Evolutionary conservation across 139 green algal species (phyloP).

Genomic region (Coccomyxa sp.): DNA sequence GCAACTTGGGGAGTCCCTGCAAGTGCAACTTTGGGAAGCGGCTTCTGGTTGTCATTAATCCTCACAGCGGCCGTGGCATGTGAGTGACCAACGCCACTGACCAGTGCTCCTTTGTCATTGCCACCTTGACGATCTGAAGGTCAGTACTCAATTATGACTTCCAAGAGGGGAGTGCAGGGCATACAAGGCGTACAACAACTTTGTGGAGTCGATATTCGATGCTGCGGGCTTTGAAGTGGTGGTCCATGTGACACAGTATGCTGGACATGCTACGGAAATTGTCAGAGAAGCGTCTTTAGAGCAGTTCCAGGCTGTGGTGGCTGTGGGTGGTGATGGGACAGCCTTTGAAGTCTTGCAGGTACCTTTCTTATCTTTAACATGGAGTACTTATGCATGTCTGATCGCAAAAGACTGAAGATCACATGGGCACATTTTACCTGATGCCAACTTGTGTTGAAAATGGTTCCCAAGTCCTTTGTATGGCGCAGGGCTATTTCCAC

Average conservation of each 20-base stretch:
- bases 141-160: too few species aligned
- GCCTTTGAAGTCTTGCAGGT: conserved; percentile 70
- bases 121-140: too few species aligned
- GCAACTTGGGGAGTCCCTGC: conserved; percentile 12
- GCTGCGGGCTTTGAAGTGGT: conserved; percentile 45
- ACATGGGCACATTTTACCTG: not conserved
- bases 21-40: conserved; percentile 10
- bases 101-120: too few species aligned
- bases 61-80: conserved; percentile 49
- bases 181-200: too few species aligned
- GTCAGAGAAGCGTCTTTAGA: conserved; percentile 22
- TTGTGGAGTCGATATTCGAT: conserved; percentile 50
- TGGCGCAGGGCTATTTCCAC: not conserved
- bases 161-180: not conserved
- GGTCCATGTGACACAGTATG: conserved; percentile 27
- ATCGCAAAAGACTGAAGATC: not conserved
- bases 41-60: conserved; percentile 62
- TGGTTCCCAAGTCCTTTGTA: not conserved
- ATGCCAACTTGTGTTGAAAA: not conserved
- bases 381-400: not conserved
- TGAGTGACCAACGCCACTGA: conserved; percentile 9
- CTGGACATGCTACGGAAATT: conserved; percentile 47
- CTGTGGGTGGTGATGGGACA: conserved; percentile 73
- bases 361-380: not conserved
- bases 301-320: conserved; percentile 37